Conservation (phyloP, 164 flowering plant species). For the Umbilicus rupestris region DNA sequence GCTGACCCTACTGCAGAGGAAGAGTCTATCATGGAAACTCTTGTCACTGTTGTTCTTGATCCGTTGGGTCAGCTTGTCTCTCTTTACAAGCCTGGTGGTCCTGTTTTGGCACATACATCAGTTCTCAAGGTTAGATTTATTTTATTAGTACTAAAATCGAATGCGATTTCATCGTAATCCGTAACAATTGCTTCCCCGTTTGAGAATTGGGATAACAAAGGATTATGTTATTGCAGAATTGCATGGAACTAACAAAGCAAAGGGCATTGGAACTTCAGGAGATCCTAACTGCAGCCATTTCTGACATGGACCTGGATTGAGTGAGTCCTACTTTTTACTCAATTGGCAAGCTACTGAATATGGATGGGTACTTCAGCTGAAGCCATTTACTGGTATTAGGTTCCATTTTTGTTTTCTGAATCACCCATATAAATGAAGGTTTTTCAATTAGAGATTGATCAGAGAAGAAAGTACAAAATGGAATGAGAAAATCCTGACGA, state of each 20-base stretch:
- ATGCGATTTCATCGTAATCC: not conserved
- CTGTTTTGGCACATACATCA: slow-evolving; percentile 61
- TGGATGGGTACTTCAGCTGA: too few species aligned
- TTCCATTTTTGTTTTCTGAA: too few species aligned
- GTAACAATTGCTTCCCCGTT: not conserved
- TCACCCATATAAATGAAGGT: too few species aligned
- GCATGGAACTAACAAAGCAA: not conserved
- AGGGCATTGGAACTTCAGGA: slow-evolving; percentile 8
- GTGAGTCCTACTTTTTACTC: too few species aligned
- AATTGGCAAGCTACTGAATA: too few species aligned
- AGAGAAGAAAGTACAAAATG: not conserved
- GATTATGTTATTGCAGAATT: not conserved
- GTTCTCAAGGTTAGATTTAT: slow-evolving; percentile 49
- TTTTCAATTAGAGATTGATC: not conserved
- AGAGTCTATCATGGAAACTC: slow-evolving; percentile 58
- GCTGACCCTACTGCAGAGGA: slow-evolving; percentile 92
- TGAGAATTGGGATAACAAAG: not conserved
- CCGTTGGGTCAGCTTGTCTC: slow-evolving; percentile 68
- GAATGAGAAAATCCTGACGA: not conserved
- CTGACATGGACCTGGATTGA: slow-evolving; percentile 8
- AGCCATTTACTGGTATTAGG: too few species aligned
- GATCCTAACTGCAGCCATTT: slow-evolving; percentile 6
- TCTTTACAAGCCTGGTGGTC: slow-evolving; percentile 81
- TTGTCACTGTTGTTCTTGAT: slow-evolving; percentile 57
- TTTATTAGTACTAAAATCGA: not conserved